Evolutionary conservation across 441 rosid genomes (phyloP).

Genomic region (Jatropha podagrica): DNA sequence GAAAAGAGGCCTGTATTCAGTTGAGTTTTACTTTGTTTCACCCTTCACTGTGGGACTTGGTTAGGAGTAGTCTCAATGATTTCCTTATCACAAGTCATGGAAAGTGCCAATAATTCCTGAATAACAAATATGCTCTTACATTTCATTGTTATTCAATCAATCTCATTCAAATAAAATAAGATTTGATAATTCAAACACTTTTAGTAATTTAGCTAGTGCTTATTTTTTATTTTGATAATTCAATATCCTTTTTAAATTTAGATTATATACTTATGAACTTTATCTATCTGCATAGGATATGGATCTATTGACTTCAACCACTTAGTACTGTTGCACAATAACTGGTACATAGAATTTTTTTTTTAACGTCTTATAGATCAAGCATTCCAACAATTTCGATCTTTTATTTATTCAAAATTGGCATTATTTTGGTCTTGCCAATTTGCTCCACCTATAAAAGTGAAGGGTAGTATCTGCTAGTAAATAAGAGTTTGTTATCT

Average conservation of each 20-base stretch:
- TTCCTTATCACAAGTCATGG: background rate
- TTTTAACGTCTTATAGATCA: conserved; percentile 4
- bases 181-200: background rate
- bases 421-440: background rate
- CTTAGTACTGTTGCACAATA: conserved; percentile 78
- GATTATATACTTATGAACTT: background rate
- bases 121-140: background rate
- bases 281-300: conserved; percentile 45
- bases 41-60: too few relatives aligned
- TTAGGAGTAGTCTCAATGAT: too few relatives aligned
- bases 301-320: conserved; percentile 71
- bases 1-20: background rate
- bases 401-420: background rate
- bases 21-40: background rate
- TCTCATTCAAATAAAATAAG: background rate
- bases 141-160: background rate
- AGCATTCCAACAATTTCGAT: background rate
- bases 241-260: background rate
- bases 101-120: background rate
- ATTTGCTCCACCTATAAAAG: background rate
- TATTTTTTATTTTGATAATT: background rate
- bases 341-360: conserved; percentile 56
- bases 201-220: too few relatives aligned
- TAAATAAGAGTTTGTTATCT: background rate
- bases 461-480: conserved; percentile 6